Percentiles rank a stretch among this genome's conserved stretches.
Evolutionary conservation across 2,329 filamentous ascomycete species (phyloP).

Genomic region (Sporothrix humicola): DNA sequence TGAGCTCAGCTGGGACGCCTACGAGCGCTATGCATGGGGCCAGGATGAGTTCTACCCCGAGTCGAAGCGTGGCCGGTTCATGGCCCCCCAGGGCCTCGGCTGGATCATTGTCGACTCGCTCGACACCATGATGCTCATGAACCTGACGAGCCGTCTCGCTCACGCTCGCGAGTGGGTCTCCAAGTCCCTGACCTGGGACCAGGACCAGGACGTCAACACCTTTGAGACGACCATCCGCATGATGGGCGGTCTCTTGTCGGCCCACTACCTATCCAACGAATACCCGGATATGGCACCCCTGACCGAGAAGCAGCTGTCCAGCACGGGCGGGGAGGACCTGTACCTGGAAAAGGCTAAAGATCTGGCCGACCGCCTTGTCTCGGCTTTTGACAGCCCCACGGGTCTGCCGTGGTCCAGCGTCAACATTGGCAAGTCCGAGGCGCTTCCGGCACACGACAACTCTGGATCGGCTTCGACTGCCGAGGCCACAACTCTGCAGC

Average conservation of each 20-base stretch:
- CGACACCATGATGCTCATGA: slow-evolving; percentile 98
- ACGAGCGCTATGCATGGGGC: slow-evolving; percentile 92
- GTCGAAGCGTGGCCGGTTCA: slow-evolving; percentile 77
- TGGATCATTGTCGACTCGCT: slow-evolving; percentile 98
- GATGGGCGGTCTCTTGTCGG: slow-evolving; percentile 89
- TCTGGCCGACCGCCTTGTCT: slow-evolving; percentile 82
- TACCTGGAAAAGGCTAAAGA: slow-evolving; percentile 97
- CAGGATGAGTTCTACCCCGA: slow-evolving; percentile 87
- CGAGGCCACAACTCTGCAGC: slow-evolving; percentile 87
- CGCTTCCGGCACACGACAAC: slow-evolving; percentile 81
- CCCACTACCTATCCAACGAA: slow-evolving; percentile 88
- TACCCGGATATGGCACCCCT: slow-evolving; percentile 81
- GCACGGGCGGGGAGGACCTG: slow-evolving; percentile 79
- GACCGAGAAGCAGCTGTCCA: slow-evolving; percentile 68
- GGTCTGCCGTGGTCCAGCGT: slow-evolving; percentile 91
- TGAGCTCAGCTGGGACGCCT: slow-evolving; percentile 88
- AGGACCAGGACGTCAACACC: slow-evolving; percentile 93
- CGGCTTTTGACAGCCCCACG: slow-evolving; percentile 85
- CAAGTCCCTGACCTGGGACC: slow-evolving; percentile 80
- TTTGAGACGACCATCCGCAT: slow-evolving; percentile 99
- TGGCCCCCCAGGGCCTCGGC: slow-evolving; percentile 87
- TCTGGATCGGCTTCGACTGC: slow-evolving; percentile 90
- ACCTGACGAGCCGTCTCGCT: slow-evolving; percentile 81
- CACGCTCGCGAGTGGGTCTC: slow-evolving; percentile 90
- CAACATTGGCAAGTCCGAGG: slow-evolving; percentile 77